Evolutionary conservation across 1,139 yeast species (phyloP), one percentile per base, ranked within the genome.

Genomic region (Hemisphaericaspora subhashii): DNA sequence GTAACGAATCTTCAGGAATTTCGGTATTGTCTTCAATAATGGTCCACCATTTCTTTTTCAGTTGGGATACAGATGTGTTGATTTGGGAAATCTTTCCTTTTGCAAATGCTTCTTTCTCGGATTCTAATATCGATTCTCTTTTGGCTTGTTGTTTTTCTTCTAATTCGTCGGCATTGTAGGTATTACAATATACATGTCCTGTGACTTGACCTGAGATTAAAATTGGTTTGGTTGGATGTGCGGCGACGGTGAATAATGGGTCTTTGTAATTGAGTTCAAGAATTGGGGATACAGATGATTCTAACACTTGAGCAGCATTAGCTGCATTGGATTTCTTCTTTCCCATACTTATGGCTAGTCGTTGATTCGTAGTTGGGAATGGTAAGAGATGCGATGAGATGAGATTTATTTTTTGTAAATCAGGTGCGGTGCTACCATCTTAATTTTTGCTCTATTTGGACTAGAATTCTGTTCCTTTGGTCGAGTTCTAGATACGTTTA

Each of bases 181-280:
- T 60, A 33, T 76, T 66, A 44, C 86, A 70, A 50, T 66, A 77
- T 0, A 86, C 70, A 57, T 83, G 83, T 2, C 98, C 98, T 2
- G 88, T 81, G 0, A 87, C 95, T 15, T 85, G 66, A 0, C 97
- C 97, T 11, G 83, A 66, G 1, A 80, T 75, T 15, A 87, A 56
- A 7, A 84, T 60, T 2, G 86, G 86, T 48, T 71, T 64, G 3
- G 80, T 66, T 0, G 97, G 97, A 57, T 89, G 96, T 21, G 88
- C 82, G 7, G 86, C 86, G n/a, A 81, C 58, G 1, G 92, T 66
- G 58, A 89, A 88, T 22, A 89, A 62, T 3, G 95, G 94, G 33
- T 83, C 82, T 1, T 62, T 51, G 46, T 68, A 77, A 31, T 64
- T 61, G 22, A 79, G 52, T 45, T 80, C 83, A 6, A 79, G 52